Evolutionary conservation across 805 yeast genomes (phyloP).

Genomic region (Wickerhamomyces strasburgensis): DNA sequence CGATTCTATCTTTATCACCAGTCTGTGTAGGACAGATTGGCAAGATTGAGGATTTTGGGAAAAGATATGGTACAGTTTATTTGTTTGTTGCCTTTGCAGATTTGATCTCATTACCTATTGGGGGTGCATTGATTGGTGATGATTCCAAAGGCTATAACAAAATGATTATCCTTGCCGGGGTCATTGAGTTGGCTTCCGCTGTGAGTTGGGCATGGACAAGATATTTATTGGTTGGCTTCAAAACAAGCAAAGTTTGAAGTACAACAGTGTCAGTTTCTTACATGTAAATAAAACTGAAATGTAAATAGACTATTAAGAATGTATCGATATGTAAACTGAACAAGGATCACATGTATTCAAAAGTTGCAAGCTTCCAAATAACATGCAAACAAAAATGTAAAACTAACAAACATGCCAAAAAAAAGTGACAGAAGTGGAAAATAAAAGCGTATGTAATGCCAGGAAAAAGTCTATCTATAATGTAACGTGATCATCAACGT

Average conservation of each 20-base stretch:
- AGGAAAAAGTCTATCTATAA: no score
- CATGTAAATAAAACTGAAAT: no score
- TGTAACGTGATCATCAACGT: no score
- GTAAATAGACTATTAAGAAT: no score
- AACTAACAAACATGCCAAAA: no score
- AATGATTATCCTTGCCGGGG: slow-evolving; percentile 36
- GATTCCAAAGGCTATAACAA: slow-evolving; percentile 35
- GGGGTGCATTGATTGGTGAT: slow-evolving; percentile 41
- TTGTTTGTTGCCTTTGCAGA: slow-evolving; percentile 42
- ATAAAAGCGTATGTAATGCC: no score
- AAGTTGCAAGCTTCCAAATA: no score
- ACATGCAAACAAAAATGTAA: no score
- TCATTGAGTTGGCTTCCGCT: slow-evolving; percentile 7
- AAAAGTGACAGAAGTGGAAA: no score
- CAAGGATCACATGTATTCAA: no score
- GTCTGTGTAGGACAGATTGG: slow-evolving; percentile 65
- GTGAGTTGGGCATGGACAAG: slow-evolving; percentile 15
- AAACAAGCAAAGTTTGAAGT: neutral
- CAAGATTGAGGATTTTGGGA: slow-evolving; percentile 61
- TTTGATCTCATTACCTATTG: slow-evolving; percentile 44
- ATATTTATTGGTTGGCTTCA: slow-evolving; percentile 9
- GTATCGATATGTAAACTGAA: no score
- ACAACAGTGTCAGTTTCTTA: no score
- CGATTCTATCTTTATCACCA: slow-evolving; percentile 55
- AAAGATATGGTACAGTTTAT: slow-evolving; percentile 62